Base-by-base conservation (phyloP, 192 early-diverging fungal species). In the Pilaira anomala region DNA sequence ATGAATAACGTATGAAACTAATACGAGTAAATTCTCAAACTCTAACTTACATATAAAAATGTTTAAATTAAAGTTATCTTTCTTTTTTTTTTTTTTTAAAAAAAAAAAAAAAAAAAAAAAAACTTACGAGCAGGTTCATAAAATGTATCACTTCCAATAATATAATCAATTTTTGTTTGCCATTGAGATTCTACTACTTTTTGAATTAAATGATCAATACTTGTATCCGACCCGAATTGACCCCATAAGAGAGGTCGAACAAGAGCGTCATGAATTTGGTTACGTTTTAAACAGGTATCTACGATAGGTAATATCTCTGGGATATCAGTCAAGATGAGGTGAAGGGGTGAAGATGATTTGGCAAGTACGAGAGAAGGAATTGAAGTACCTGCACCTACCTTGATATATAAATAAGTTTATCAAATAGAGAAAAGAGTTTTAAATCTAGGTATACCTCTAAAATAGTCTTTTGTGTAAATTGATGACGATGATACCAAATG, bases 1-100 rank as follows among this genome's bases (percentile, higher is more conserved):
- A n/a, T 70, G 62, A 19, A 91, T 78, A 29, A 90, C 68, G 52
- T 73, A 81, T 0, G 87, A 68, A 12, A 89, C 70, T 1, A 87
- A 86, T 8, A 76, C 73, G 22, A 93, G 40, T 7, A 90, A 63
- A n/a, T 79, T 70, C 28, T 90, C 88, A 71, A 90, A 93, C 40
- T 80, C 83, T 85, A 66, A 48, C 11, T 4, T 22, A 8, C 18
- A 30, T 30, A 50, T 18, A 21, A 7, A 52, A n/a, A n/a, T n/a
- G n/a, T n/a, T n/a, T 45, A 16, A 45, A 7, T 7, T 45, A 2
- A 45, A 16, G 3, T 8, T 45, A 16, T 45, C 22, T 11, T 21
- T 28, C 3, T 21, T 19, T 28, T 25, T 65, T 45, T 24, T 33
- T 29, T 2, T 49, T 30, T 14, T 21, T 18, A 68, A 42, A 19